Percentiles rank a stretch among this genome's conserved stretches.
These are phyloP conservation scores for Letharia lupina DNA, from an alignment of 495 filamentous ascomycete species.

Conservation along the genomic window DNA sequence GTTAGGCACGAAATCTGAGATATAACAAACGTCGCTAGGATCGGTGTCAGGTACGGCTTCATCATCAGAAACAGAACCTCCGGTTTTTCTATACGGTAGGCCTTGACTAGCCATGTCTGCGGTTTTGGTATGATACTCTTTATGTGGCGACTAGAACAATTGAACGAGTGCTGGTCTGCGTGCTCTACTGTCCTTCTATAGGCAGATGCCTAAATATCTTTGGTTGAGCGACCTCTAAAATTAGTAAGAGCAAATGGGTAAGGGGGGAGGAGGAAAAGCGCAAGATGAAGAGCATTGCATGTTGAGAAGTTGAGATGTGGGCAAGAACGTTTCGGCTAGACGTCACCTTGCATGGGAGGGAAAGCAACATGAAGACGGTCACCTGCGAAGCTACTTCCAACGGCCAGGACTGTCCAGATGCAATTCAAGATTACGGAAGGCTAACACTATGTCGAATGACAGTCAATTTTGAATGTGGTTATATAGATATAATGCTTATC, in stretches of 20 bases:
- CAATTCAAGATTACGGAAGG: not conserved
- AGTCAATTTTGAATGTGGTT: not conserved
- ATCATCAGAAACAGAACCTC: constrained; percentile 34
- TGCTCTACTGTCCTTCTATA: not conserved
- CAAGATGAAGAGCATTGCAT: no score
- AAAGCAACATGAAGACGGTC: not conserved
- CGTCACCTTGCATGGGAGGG: not conserved
- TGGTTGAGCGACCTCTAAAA: not conserved
- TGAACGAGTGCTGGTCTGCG: not conserved
- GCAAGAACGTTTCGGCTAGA: not conserved
- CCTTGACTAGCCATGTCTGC: not conserved
- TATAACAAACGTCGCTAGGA: constrained; percentile 57
- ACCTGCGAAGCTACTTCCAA: not conserved
- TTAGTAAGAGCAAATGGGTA: not conserved
- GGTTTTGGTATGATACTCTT: not conserved
- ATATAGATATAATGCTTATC: not conserved
- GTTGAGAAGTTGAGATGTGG: not conserved
- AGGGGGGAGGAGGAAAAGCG: not conserved
- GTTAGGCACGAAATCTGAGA: not conserved
- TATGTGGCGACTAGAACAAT: not conserved
- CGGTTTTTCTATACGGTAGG: constrained; percentile 16
- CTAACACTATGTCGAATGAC: not conserved
- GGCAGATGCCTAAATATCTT: not conserved
- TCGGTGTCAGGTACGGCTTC: constrained; percentile 71
- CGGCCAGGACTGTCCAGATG: not conserved